Percentiles rank a stretch among this genome's conserved stretches.
These are phyloP conservation scores for Dalbergia oliveri DNA, from an alignment of 306 rosid genomes.

Conservation along the genomic window DNA sequence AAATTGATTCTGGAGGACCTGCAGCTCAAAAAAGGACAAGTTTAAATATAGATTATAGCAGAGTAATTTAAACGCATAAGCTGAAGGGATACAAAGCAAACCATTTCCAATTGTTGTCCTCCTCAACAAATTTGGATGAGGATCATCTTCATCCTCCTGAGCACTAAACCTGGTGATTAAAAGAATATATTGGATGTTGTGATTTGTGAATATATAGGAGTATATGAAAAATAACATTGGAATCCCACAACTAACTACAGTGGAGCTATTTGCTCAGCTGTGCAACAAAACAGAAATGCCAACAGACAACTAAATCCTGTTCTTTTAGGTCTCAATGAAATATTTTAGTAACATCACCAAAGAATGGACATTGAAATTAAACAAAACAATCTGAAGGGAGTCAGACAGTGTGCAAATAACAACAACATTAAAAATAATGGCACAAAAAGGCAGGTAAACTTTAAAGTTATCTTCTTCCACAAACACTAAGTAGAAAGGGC, in stretches of 20 bases:
- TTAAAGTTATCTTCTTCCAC: constrained; percentile 29
- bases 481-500: constrained; percentile 25
- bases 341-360: constrained; percentile 42
- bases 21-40: constrained; percentile 48
- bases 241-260: constrained; percentile 22
- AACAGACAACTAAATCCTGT: constrained; percentile 35
- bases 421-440: constrained; percentile 36
- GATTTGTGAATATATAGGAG: constrained; percentile 22
- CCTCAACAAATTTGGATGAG: constrained; percentile 73
- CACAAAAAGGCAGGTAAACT: constrained; percentile 9
- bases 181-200: constrained; percentile 16
- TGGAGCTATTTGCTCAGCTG: constrained; percentile 23
- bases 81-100: constrained; percentile 47
- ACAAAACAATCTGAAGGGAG: constrained; percentile 42
- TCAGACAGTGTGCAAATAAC: constrained; percentile 13
- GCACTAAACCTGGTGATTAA: constrained; percentile 79
- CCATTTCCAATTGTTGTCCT: constrained; percentile 98
- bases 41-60: constrained; percentile 41
- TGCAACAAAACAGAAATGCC: constrained; percentile 15
- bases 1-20: constrained; percentile 91
- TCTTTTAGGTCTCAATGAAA: constrained; percentile 13
- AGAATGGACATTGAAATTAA: constrained; percentile 35
- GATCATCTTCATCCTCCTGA: constrained; percentile 96
- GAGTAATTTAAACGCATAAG: constrained; percentile 41
- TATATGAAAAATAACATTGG: constrained; percentile 12